Evolutionary conservation across 2,329 filamentous ascomycete species (phyloP).

Genomic region (Dryadomyces quercus-mongolicae): DNA sequence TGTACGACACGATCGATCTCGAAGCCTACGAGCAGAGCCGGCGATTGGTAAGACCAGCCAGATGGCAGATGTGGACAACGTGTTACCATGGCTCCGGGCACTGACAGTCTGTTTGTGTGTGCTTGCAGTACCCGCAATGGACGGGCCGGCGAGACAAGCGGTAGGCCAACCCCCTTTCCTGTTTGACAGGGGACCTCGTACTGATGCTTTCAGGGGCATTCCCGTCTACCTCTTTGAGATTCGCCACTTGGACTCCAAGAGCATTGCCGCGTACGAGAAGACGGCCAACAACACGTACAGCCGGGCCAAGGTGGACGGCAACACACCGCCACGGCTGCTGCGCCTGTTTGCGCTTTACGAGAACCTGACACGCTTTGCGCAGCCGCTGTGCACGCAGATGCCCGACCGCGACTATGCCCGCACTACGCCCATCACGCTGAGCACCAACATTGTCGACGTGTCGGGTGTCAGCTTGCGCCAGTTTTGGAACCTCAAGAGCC

Average conservation of each 20-base stretch:
- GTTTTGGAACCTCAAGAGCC: slow-evolving; percentile 88
- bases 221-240: slow-evolving; percentile 89
- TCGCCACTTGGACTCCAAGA: slow-evolving; percentile 68
- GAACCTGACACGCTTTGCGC: slow-evolving; percentile 75
- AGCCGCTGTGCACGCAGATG: slow-evolving; percentile 73
- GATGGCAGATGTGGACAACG: background rate
- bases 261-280: slow-evolving; percentile 67
- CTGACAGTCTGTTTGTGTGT: background rate
- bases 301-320: slow-evolving; percentile 52
- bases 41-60: slow-evolving; percentile 45
- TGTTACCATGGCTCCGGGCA: background rate
- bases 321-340: slow-evolving; percentile 62
- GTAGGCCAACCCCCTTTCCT: slow-evolving; percentile 13
- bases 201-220: slow-evolving; percentile 51
- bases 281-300: slow-evolving; percentile 43
- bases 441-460: slow-evolving; percentile 92
- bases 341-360: slow-evolving; percentile 90
- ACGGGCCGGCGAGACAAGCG: slow-evolving; percentile 73
- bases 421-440: slow-evolving; percentile 73
- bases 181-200: too few relatives aligned
- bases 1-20: slow-evolving; percentile 80
- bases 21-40: slow-evolving; percentile 73
- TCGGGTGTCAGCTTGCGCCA: slow-evolving; percentile 77
- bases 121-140: slow-evolving; percentile 76
- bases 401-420: slow-evolving; percentile 57